Base-by-base conservation (phyloP, 2,329 filamentous ascomycete genomes). In the Leptographium procerum region DNA sequence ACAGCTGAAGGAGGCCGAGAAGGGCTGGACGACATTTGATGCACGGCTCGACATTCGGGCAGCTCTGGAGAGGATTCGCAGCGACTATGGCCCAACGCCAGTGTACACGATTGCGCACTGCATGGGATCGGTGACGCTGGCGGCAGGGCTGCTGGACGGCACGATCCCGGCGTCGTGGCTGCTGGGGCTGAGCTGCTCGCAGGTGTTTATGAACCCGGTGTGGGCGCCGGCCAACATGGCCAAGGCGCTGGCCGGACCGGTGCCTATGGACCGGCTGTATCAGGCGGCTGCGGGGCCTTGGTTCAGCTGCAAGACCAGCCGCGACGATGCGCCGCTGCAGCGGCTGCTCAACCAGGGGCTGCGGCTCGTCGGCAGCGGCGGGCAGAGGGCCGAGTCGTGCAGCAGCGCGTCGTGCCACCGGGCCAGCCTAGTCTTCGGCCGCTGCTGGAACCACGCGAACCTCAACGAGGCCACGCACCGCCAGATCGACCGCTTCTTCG, bases 391-490 rank as follows among this genome's bases (percentile, higher is more conserved):
- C 29, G 84, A 87, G 69, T 73, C 83, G 3, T 88, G 84, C 71
- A 80, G 75, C 66, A 84, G 77, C 61, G 78, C 80, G 2, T 75
- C 75, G 56, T 87, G 84, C 70, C 84, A 86, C 69, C 77, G 84
- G 19, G 73, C 75, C 57, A 77, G 76, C 6, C 70, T 87, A 28
- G 76, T 82, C 16, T 87, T 85, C 63, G 84, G 83, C 40, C 77
- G 81, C 61, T 81, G 76, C 69, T 88, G 83, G 83, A 83, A 78
- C 65, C 84, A 87, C 68, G 67, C 64, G 4, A 86, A 87, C 67
- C 75, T 87, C 33, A 86, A 86, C 70, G 80, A 81, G 69, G 81
- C 78, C 3, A 87, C 84, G 2, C 84, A 87, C 68, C 71, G 76
- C 0, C 78, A 84, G 65, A 77, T 85, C 52, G 77, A 82, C 66